These are phyloP conservation scores for Cordyceps cateniannulata DNA, from an alignment of 2,329 filamentous ascomycete genomes.

Conservation along the genomic window DNA sequence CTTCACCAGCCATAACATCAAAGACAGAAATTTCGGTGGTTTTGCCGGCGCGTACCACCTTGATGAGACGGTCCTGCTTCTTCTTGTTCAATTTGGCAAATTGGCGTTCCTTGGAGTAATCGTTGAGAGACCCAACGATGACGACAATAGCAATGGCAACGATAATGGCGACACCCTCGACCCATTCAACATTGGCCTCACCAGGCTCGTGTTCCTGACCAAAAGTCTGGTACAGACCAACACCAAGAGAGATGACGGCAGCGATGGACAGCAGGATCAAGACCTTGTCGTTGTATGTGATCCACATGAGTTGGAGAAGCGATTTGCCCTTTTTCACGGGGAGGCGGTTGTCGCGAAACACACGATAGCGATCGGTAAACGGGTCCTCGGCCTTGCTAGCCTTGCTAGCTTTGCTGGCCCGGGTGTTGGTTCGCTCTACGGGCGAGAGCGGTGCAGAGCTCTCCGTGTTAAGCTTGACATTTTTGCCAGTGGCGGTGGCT, in stretches of 20 bases:
- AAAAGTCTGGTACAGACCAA: conserved; percentile 71
- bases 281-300: conserved; percentile 79
- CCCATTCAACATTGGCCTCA: conserved; percentile 63
- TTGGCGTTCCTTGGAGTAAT: conserved; percentile 74
- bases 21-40: conserved; percentile 63
- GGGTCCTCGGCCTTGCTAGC: conserved; percentile 21
- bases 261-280: conserved; percentile 65
- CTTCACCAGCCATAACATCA: conserved; percentile 63
- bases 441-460: conserved; percentile 15
- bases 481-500: conserved; percentile 43
- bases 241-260: conserved; percentile 64
- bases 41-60: conserved; percentile 64
- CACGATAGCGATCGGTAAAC: conserved; percentile 60
- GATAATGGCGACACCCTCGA: conserved; percentile 76
- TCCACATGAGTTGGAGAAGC: conserved; percentile 69
- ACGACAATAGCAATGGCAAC: conserved; percentile 75
- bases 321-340: conserved; percentile 70
- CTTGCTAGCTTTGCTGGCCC: conserved; percentile 8
- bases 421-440: conserved; percentile 8
- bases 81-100: conserved; percentile 74
- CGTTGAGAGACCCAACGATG: conserved; percentile 68
- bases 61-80: conserved; percentile 69
- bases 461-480: conserved; percentile 29
- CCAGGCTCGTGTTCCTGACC: conserved; percentile 45
- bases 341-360: conserved; percentile 66